Conservation (phyloP, 192 early-diverging fungal species). For the Chytriomyces confervae region DNA sequence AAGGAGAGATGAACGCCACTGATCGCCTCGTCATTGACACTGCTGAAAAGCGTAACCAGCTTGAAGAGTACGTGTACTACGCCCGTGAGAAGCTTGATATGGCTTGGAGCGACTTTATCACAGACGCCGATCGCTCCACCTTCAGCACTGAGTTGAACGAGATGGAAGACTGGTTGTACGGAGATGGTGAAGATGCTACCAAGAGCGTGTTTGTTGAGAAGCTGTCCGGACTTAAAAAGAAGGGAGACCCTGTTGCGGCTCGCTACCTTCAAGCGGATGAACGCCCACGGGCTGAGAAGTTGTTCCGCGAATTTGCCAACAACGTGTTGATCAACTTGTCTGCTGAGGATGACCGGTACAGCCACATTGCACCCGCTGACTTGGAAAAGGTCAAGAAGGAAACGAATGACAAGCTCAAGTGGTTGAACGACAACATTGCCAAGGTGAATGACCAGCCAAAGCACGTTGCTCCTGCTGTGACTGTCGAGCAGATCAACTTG, state of each 20-base stretch:
- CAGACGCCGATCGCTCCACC: slow-evolving; percentile 70
- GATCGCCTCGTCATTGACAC: slow-evolving; percentile 94
- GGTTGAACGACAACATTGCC: slow-evolving; percentile 83
- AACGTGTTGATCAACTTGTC: slow-evolving; percentile 73
- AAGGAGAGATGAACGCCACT: slow-evolving; percentile 80
- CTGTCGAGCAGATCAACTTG: slow-evolving; percentile 71
- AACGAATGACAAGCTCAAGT: slow-evolving; percentile 75
- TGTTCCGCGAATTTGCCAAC: slow-evolving; percentile 79
- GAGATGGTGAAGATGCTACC: slow-evolving; percentile 87
- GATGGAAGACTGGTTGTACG: slow-evolving; percentile 96
- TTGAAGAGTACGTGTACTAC: slow-evolving; percentile 99
- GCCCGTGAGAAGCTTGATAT: slow-evolving; percentile 85
- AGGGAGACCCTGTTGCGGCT: slow-evolving; percentile 80
- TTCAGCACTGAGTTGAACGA: slow-evolving; percentile 74
- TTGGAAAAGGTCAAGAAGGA: slow-evolving; percentile 81
- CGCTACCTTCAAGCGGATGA: slow-evolving; percentile 85
- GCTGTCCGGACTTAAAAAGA: slow-evolving; percentile 77
- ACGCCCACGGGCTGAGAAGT: slow-evolving; percentile 79
- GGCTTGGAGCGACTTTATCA: slow-evolving; percentile 75
- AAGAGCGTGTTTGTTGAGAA: slow-evolving; percentile 89
- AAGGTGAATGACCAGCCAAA: slow-evolving; percentile 78
- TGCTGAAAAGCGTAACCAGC: slow-evolving; percentile 89
- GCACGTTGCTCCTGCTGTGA: slow-evolving; percentile 75
- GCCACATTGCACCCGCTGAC: slow-evolving; percentile 86
- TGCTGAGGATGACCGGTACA: slow-evolving; percentile 81